Conservation (phyloP, 2,329 filamentous ascomycete species). For the Penicillium sp. region DNA sequence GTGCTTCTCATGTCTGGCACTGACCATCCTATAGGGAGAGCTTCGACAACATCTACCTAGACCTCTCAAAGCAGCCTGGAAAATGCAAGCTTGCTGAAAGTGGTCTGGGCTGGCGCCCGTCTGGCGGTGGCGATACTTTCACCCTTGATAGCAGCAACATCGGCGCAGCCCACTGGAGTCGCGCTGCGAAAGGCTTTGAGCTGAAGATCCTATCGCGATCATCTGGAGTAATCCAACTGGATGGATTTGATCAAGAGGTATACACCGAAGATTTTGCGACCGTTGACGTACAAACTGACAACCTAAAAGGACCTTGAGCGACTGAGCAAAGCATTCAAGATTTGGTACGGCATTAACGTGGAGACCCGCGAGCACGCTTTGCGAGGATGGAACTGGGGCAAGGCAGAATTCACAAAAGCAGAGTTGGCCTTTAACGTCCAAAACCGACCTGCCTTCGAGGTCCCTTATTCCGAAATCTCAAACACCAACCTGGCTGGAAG, state of each 20-base stretch:
- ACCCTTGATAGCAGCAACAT: slow-evolving; percentile 88
- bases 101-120: slow-evolving; percentile 93
- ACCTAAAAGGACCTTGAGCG: slow-evolving; percentile 77
- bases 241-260: slow-evolving; percentile 88
- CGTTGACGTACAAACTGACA: slow-evolving; percentile 14
- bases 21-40: slow-evolving; percentile 64
- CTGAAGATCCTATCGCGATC: slow-evolving; percentile 85
- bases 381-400: slow-evolving; percentile 99
- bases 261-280: slow-evolving; percentile 9
- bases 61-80: slow-evolving; percentile 87
- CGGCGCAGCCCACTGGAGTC: slow-evolving; percentile 86
- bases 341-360: slow-evolving; percentile 93
- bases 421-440: slow-evolving; percentile 96
- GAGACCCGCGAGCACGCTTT: slow-evolving; percentile 93
- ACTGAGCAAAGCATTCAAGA: slow-evolving; percentile 88
- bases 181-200: slow-evolving; percentile 88
- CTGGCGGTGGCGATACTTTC: slow-evolving; percentile 83
- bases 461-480: slow-evolving; percentile 94
- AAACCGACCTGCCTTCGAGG: slow-evolving; percentile 92
- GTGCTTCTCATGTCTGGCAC: slow-evolving; percentile 2
- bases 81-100: slow-evolving; percentile 94
- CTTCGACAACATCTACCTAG: slow-evolving; percentile 96
- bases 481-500: slow-evolving; percentile 97
- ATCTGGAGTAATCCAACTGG: slow-evolving; percentile 84
- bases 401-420: slow-evolving; percentile 92